Percentiles rank a stretch among this genome's conserved stretches.
phyloP scores from a whole-genome alignment of 164 flowering plant species.

The Stephania japonica region DNA sequence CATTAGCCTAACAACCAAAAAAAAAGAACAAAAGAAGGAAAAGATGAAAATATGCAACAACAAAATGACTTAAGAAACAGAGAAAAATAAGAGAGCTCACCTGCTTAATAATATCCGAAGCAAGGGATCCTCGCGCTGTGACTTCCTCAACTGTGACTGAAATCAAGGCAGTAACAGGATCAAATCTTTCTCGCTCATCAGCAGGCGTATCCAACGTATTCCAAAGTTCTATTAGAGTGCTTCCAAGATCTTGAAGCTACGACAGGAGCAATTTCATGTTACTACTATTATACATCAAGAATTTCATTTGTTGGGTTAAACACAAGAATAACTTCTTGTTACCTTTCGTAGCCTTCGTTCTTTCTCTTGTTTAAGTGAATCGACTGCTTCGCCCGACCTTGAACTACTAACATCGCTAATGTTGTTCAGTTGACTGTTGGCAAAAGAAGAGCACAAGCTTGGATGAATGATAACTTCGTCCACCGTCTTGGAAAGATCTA shows the following conservation, averaged over 20 bases:
- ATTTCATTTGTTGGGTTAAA: background rate
- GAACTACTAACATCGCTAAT: too few relatives aligned
- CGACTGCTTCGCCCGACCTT: too few relatives aligned
- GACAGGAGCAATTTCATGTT: background rate
- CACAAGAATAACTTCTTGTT: background rate
- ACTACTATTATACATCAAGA: too few relatives aligned
- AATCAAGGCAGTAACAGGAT: too few relatives aligned
- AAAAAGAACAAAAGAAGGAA: constrained; percentile 14
- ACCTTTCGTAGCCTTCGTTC: constrained; percentile 73
- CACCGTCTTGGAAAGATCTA: constrained; percentile 45
- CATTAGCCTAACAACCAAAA: constrained; percentile 50
- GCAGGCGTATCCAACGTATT: too few relatives aligned
- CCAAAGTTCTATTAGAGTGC: constrained; percentile 56
- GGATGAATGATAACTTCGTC: constrained; percentile 62
- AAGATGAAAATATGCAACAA: background rate
- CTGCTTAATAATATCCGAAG: too few relatives aligned
- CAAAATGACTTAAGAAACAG: too few relatives aligned
- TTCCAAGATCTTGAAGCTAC: constrained; percentile 63
- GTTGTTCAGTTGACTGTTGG: constrained; percentile 40
- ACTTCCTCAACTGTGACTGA: too few relatives aligned
- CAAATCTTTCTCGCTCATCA: too few relatives aligned
- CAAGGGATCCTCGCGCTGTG: too few relatives aligned
- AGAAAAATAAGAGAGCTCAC: too few relatives aligned
- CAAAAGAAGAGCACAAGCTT: constrained; percentile 42
- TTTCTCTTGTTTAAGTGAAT: constrained; percentile 71